Evolutionary conservation across 257 asterid genomes (phyloP), one percentile per base, ranked within the genome.

Genomic region (Mitragyna speciosa): DNA sequence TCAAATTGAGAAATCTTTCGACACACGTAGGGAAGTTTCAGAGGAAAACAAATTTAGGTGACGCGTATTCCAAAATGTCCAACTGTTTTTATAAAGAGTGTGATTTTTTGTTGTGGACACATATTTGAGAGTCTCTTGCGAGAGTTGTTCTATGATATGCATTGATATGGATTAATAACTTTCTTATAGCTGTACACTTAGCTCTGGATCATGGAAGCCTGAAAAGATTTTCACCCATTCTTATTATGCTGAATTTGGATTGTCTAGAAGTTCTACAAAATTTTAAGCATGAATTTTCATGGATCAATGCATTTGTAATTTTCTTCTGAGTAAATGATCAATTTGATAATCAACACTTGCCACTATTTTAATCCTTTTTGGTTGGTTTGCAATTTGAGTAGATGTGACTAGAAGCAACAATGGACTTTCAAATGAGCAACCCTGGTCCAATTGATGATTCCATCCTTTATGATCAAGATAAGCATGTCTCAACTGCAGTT

Each of bases 391-490:
- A 66, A 81, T 83, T 41, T 64, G 73, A 77, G 70, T 90, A 87
- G 89, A 91, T 86, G 90, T 86, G 75, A 84, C 84, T 78, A 75
- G 84, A 69, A 71, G 83, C 75, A 83, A 66, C 71, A 77, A 88
- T 91, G 96, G 99, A 96, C 74, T 87, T 78, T 52, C 84, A 86
- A 81, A 87, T 90, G 47, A 86, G 92, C 81, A 94, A 85, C 76
- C 97, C 99, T 73, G 97, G 97, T 76, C 99, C 99, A 26, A 36
- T 88, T 80, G 94, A 96, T 79, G 95, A 94, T 79, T 89, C 89
- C 68, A 78, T 96, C 82, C 82, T 96, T 49, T 90, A 96, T 72
- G 98, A 96, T 84, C 99, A 96, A 89, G 99, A 94, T 85, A 96
- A 94, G 89, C 97, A 94, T 78, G 97, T 94, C 61, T 94, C 99